Conservation (phyloP, 805 yeast species). For the Blastobotrys mokoenaii region DNA sequence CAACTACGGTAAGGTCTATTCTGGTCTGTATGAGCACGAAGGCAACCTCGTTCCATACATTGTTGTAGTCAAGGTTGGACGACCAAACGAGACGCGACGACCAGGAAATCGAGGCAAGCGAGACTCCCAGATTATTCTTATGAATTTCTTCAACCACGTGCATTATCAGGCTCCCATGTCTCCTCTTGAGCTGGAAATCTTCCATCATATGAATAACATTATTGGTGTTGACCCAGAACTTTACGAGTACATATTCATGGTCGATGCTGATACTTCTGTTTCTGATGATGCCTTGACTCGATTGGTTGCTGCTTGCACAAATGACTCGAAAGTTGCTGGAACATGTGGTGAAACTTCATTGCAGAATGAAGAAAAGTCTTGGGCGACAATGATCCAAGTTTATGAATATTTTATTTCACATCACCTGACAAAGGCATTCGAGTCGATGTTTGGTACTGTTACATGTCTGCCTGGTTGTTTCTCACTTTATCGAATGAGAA, state of each 20-base stretch:
- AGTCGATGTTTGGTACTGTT: constrained; percentile 52
- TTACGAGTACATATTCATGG: constrained; percentile 48
- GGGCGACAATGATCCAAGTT: constrained; percentile 57
- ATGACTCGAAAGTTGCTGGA: constrained; percentile 50
- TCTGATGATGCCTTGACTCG: constrained; percentile 46
- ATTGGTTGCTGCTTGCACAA: constrained; percentile 50
- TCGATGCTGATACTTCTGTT: constrained; percentile 57
- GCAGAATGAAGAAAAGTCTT: constrained; percentile 43
- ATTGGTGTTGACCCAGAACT: constrained; percentile 55
- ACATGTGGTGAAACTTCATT: constrained; percentile 57
- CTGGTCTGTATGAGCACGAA: constrained; percentile 51
- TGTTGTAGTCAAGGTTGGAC: constrained; percentile 49
- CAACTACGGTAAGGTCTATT: constrained; percentile 52
- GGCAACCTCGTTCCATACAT: constrained; percentile 47
- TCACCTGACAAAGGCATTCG: constrained; percentile 56
- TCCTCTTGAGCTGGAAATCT: constrained; percentile 46
- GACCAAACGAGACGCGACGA: constrained; percentile 39
- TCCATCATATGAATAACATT: constrained; percentile 45
- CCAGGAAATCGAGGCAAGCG: constrained; percentile 64
- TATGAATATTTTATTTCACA: constrained; percentile 58
- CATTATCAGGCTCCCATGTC: constrained; percentile 54
- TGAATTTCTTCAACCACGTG: constrained; percentile 51
- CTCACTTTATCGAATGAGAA: constrained; percentile 43
- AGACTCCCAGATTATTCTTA: constrained; percentile 50
- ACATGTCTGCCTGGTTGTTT: constrained; percentile 66